phyloP scores from a whole-genome alignment of 352 stramenopile species.

The Globisporangium splendens region DNA sequence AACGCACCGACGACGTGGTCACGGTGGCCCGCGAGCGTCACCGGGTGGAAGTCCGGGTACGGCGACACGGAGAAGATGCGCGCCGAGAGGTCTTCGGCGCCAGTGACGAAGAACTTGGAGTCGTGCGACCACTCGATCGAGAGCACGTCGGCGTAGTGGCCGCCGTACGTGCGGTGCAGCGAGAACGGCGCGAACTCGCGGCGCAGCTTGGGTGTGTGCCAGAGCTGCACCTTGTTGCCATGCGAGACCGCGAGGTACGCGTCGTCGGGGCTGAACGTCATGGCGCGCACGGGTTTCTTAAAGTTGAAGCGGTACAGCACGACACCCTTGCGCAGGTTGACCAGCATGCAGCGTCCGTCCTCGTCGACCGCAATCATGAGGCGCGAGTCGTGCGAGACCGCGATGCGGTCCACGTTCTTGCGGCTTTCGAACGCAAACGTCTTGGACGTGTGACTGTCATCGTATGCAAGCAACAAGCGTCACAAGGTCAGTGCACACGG shows the following conservation, averaged over 20 bases:
- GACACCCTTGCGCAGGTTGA: constrained; percentile 87
- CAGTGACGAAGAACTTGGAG: constrained; percentile 88
- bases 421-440: constrained; percentile 91
- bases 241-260: constrained; percentile 85
- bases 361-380: constrained; percentile 88
- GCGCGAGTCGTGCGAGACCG: constrained; percentile 86
- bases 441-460: constrained; percentile 73
- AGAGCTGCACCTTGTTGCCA: constrained; percentile 91
- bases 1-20: constrained; percentile 84
- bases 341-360: constrained; percentile 87
- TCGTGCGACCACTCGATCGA: constrained; percentile 87
- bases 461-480: not conserved
- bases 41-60: constrained; percentile 72
- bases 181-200: constrained; percentile 91
- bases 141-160: constrained; percentile 88
- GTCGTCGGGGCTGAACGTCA: constrained; percentile 90
- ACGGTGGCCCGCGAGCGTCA: constrained; percentile 88
- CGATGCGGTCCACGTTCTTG: constrained; percentile 87
- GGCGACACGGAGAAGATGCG: constrained; percentile 81
- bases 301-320: constrained; percentile 95
- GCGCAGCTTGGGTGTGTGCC: constrained; percentile 77
- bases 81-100: constrained; percentile 84
- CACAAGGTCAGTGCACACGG: not conserved
- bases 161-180: constrained; percentile 84
- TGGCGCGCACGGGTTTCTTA: constrained; percentile 83